Percentiles rank a stretch among this genome's conserved stretches.
Conservation (phyloP, 179 eudicot genomes). For the Spinacia oleracea region DNA sequence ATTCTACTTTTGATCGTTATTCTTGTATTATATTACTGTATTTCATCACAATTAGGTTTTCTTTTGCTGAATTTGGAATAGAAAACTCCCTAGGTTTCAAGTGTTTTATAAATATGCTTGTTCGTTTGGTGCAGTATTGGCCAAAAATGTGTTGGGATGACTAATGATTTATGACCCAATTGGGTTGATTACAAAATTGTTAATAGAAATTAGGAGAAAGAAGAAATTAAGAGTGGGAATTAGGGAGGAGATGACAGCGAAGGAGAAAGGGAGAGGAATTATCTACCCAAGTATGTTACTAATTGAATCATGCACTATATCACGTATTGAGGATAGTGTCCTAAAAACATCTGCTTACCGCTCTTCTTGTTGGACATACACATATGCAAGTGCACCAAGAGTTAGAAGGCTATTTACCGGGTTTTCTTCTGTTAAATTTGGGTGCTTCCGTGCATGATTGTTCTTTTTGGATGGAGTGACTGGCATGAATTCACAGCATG, state of each 20-base stretch:
- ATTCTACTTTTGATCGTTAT: not conserved
- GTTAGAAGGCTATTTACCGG: not conserved
- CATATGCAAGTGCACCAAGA: not conserved
- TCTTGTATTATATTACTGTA: not conserved
- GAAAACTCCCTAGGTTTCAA: not conserved
- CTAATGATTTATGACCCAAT: not conserved
- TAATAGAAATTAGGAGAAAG: not conserved
- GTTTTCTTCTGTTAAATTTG: not conserved
- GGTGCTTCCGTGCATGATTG: not conserved
- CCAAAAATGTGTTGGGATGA: not conserved
- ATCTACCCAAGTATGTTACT: not conserved
- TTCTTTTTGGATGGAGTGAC: not conserved
- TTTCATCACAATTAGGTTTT: not conserved
- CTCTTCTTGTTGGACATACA: not conserved
- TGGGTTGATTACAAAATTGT: not conserved
- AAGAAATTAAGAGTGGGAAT: not conserved
- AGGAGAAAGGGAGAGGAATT: not conserved
- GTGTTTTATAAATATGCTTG: not conserved
- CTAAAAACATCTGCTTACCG: too few species aligned
- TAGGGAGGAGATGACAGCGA: not conserved
- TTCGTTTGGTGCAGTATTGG: not conserved
- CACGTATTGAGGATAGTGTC: not conserved
- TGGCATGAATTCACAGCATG: not conserved
- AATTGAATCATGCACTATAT: not conserved
- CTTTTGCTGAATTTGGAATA: not conserved